Evolutionary conservation across 2,329 filamentous ascomycete genomes (phyloP), one percentile per base, ranked within the genome.

Genomic region (Cadophora gregata): DNA sequence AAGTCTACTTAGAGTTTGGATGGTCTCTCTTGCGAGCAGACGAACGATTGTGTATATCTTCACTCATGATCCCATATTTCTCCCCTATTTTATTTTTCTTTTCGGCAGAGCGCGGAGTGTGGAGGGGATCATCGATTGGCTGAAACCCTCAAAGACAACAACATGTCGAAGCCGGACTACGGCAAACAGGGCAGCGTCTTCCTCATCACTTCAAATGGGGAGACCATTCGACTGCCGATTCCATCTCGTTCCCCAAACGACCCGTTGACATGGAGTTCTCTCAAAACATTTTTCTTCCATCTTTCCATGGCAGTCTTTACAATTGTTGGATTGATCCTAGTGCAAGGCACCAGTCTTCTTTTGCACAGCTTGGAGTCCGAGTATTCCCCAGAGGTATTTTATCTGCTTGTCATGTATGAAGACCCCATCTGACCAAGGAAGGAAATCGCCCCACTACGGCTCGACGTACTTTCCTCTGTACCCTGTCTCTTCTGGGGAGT

Each of bases 401-500:
- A 4, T 31, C 25, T 7, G 29, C 21, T 9, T 21, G 27, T 50
- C 16, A 29, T 27, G 3, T 10, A 24, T 21, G 19, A 31, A 25
- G 8, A n/a, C 24, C n/a, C 14, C 19, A n/a, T 19, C 38, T 48
- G 7, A 48, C 8, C 7, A 8, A 0, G 4, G 12, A 31, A 77
- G 76, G 64, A 67, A 10, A 71, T 71, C 7, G 51, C 59, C 5
- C 74, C 72, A 3, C 77, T 77, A 70, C 68, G 69, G 1, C 58
- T 77, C 3, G 72, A 75, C 16, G 70, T 72, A 14, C 66, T 78
- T 0, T 66, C 73, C 19, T 76, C 75, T 1, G 68, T 71, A 27
- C 77, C 77, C 1, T 76, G 75, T 0, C 60, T 80, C 4, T 77
- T 74, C 62, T 76, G 78, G 71, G 78, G 77, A 6, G 62, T 79